phyloP scores from a whole-genome alignment of 352 stramenopile species.

The Blastocystis hominis region DNA sequence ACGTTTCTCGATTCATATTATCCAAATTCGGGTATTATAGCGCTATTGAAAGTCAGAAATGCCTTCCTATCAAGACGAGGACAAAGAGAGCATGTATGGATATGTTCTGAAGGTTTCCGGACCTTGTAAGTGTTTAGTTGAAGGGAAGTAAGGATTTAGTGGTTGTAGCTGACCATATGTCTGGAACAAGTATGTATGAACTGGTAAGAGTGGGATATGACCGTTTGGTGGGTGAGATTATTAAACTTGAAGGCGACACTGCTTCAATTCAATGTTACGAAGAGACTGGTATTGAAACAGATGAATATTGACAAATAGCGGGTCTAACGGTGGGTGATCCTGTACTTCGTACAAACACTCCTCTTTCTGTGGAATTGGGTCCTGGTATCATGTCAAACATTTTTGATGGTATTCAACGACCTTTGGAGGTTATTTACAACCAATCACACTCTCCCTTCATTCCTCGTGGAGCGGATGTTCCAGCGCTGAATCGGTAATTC shows the following conservation, averaged over 20 bases:
- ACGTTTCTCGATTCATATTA: too few relatives aligned
- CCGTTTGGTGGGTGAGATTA: slow-evolving; percentile 97
- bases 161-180: slow-evolving; percentile 98
- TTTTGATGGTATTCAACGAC: slow-evolving; percentile 99
- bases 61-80: not conserved
- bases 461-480: slow-evolving; percentile 86
- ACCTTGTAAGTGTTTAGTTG: slow-evolving; percentile 68
- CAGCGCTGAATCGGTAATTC: slow-evolving; percentile 72
- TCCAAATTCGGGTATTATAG: too few relatives aligned
- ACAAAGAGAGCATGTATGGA: slow-evolving; percentile 76
- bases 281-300: slow-evolving; percentile 33
- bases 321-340: slow-evolving; percentile 94
- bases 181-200: slow-evolving; percentile 87
- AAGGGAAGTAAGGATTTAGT: slow-evolving; percentile 65
- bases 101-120: slow-evolving; percentile 98
- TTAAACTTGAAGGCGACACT: slow-evolving; percentile 97
- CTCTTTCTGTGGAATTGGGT: slow-evolving; percentile 91
- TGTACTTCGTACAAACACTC: slow-evolving; percentile 88
- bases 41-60: too few relatives aligned
- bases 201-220: slow-evolving; percentile 93
- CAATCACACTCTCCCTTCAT: slow-evolving; percentile 82
- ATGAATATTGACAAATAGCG: slow-evolving; percentile 55
- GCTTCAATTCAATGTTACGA: slow-evolving; percentile 83
- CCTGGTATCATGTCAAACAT: slow-evolving; percentile 99
- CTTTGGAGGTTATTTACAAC: slow-evolving; percentile 87